phyloP scores from a whole-genome alignment of 2,329 filamentous ascomycete genomes.

The Alternaria incomplexa region DNA sequence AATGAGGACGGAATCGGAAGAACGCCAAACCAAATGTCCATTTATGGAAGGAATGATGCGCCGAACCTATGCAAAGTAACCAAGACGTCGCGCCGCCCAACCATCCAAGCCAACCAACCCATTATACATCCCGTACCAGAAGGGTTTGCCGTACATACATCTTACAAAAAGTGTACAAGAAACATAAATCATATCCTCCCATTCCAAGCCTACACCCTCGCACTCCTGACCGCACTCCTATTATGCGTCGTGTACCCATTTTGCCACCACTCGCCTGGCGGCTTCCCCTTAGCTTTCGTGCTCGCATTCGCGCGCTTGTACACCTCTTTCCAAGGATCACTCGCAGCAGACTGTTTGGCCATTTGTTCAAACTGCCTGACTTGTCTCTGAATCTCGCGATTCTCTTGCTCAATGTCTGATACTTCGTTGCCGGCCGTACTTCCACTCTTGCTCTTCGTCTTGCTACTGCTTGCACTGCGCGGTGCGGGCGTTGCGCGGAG shows the following conservation, averaged over 20 bases:
- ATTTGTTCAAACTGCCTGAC: slow-evolving; percentile 36
- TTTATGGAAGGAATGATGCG: neutral
- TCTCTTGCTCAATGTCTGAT: slow-evolving; percentile 8
- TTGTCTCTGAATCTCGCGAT: slow-evolving; percentile 15
- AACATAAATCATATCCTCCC: too few relatives aligned
- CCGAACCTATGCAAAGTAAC: neutral
- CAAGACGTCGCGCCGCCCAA: neutral
- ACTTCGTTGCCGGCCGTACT: neutral
- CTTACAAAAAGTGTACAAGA: neutral
- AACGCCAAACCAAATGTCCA: neutral
- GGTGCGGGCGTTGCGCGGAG: slow-evolving; percentile 11
- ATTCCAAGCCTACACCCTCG: too few relatives aligned
- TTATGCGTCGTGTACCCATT: neutral
- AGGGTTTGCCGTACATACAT: neutral
- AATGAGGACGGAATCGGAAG: rapidly evolving
- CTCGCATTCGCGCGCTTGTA: slow-evolving; percentile 6
- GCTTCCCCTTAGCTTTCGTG: neutral
- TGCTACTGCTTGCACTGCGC: neutral
- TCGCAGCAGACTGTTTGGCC: slow-evolving; percentile 24
- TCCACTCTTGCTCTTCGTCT: neutral
- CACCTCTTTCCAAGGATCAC: slow-evolving; percentile 27
- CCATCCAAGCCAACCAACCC: neutral
- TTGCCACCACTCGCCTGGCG: neutral
- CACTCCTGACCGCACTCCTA: neutral
- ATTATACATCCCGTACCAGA: neutral